Evolutionary conservation across 108 stramenopile species (phyloP).

Genomic region (Cyclotella kingstonii): DNA sequence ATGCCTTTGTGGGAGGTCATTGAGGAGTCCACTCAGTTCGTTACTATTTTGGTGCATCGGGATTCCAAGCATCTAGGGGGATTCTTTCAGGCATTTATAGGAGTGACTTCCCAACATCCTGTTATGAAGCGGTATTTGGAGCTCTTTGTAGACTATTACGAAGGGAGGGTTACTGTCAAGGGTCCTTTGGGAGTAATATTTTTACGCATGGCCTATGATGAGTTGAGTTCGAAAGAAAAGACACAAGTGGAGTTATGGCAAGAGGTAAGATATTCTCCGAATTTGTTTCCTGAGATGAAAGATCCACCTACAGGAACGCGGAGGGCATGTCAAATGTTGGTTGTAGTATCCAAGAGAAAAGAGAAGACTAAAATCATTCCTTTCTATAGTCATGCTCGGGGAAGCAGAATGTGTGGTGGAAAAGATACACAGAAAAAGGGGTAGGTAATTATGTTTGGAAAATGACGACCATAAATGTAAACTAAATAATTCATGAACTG

Average conservation of each 20-base stretch:
- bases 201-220: slow-evolving; percentile 70
- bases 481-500: too few relatives aligned
- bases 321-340: slow-evolving; percentile 75
- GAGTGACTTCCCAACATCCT: slow-evolving; percentile 45
- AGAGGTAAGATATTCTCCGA: slow-evolving; percentile 54
- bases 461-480: too few relatives aligned
- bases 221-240: slow-evolving; percentile 21
- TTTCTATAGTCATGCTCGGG: slow-evolving; percentile 67
- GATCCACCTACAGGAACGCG: slow-evolving; percentile 62
- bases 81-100: slow-evolving; percentile 86
- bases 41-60: slow-evolving; percentile 61
- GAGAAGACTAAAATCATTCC: slow-evolving; percentile 42
- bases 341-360: slow-evolving; percentile 35
- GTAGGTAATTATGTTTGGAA: background rate
- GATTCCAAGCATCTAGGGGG: slow-evolving; percentile 56
- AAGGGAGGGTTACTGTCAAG: slow-evolving; percentile 40
- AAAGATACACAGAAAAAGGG: slow-evolving; percentile 35
- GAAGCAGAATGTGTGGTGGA: slow-evolving; percentile 74
- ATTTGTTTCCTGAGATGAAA: slow-evolving; percentile 44
- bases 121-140: slow-evolving; percentile 67
- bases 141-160: slow-evolving; percentile 66
- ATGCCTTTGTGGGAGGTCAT: slow-evolving; percentile 60
- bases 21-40: slow-evolving; percentile 50
- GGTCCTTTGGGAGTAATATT: slow-evolving; percentile 74
- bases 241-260: slow-evolving; percentile 56